These are phyloP conservation scores for Hirsutella thompsonii DNA, from an alignment of 2,329 filamentous ascomycete genomes.

Conservation along the genomic window DNA sequence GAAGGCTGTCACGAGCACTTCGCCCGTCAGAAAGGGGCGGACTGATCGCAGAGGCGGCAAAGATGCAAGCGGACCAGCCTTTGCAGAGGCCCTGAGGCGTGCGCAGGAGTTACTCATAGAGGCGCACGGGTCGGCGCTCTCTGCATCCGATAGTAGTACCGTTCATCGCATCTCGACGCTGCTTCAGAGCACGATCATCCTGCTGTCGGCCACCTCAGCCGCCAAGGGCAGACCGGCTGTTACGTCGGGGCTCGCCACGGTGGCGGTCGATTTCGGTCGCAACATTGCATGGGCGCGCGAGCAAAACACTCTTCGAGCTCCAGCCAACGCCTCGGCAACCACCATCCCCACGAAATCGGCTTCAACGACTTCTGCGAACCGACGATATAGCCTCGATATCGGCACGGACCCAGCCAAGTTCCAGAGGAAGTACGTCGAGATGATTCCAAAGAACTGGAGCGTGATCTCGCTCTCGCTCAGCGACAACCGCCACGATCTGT, in stretches of 20 bases:
- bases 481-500: conserved; percentile 71
- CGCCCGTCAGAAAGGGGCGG: conserved; percentile 20
- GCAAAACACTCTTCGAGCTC: conserved; percentile 39
- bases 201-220: conserved; percentile 48
- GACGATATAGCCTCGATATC: conserved; percentile 31
- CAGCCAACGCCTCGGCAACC: neutral
- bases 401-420: conserved; percentile 48
- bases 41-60: conserved; percentile 16
- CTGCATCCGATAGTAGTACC: conserved; percentile 41
- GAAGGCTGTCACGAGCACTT: conserved; percentile 18
- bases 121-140: conserved; percentile 44
- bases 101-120: conserved; percentile 55
- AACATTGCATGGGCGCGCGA: conserved; percentile 57
- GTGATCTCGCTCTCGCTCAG: conserved; percentile 77
- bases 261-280: conserved; percentile 56
- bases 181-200: conserved; percentile 51
- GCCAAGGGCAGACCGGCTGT: conserved; percentile 30
- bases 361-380: conserved; percentile 11
- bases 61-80: conserved; percentile 21
- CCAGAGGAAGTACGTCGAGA: conserved; percentile 70
- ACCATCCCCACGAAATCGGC: conserved; percentile 7
- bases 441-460: conserved; percentile 72
- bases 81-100: conserved; percentile 46
- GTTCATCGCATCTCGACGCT: conserved; percentile 52
- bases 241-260: conserved; percentile 45